A percentile compares a stretch with the other conserved stretches of the same genome.
phyloP scores from a whole-genome alignment of 208 protist genomes.

The Trypanosoma caninum region DNA sequence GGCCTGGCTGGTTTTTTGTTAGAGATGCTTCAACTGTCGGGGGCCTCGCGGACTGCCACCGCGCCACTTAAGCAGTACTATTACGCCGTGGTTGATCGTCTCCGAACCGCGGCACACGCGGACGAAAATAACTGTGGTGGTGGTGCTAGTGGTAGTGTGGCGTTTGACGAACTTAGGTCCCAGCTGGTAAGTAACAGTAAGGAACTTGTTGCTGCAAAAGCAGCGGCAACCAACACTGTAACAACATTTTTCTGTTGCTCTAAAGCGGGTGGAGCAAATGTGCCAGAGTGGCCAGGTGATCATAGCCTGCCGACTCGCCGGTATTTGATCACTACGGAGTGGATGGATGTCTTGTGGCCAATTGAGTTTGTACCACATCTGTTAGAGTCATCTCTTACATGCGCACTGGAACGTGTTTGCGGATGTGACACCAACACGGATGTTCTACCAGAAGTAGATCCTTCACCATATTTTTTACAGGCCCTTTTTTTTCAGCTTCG shows the following conservation, averaged over 20 bases:
- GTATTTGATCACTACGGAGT: slow-evolving; percentile 38
- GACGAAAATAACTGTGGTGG: not conserved
- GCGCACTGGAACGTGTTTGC: slow-evolving; percentile 10
- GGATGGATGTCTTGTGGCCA: slow-evolving; percentile 47
- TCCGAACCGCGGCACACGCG: slow-evolving; percentile 12
- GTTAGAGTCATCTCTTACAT: slow-evolving; percentile 13
- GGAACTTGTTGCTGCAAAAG: too few species aligned
- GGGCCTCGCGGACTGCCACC: slow-evolving; percentile 22
- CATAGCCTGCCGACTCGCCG: slow-evolving; percentile 25
- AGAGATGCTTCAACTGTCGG: slow-evolving; percentile 50
- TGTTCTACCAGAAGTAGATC: not conserved
- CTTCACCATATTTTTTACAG: slow-evolving; percentile 11
- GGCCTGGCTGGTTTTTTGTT: slow-evolving; percentile 32
- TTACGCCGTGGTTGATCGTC: slow-evolving; percentile 30
- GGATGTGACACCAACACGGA: not conserved
- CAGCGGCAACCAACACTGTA: not conserved
- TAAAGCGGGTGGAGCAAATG: slow-evolving; percentile 5
- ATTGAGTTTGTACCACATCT: slow-evolving; percentile 36
- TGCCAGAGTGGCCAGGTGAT: slow-evolving; percentile 26
- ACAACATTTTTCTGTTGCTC: slow-evolving; percentile 19
- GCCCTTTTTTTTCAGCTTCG: slow-evolving; percentile 42
- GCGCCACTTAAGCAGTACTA: slow-evolving; percentile 43
- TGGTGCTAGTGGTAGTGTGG: not conserved
- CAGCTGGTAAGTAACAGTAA: too few species aligned
- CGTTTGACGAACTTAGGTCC: not conserved